Percentiles rank a stretch among this genome's conserved stretches.
phyloP scores from a whole-genome alignment of 2,329 filamentous ascomycete species.

The Fusarium sp. region DNA sequence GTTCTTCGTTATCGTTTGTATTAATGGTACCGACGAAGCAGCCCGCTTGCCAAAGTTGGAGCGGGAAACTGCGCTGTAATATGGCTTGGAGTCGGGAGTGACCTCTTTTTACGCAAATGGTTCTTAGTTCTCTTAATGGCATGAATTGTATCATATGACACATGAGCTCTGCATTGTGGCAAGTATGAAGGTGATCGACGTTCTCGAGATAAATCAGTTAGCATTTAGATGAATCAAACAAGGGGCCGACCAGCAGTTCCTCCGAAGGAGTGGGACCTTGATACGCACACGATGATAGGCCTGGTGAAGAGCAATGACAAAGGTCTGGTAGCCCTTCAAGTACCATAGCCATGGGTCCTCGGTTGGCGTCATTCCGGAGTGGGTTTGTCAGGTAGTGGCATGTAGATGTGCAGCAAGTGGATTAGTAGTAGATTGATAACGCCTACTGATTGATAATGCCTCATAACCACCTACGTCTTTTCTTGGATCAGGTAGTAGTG shows the following conservation, averaged over 20 bases:
- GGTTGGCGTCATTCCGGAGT: slow-evolving; percentile 35
- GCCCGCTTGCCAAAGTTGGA: not conserved
- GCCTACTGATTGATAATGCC: slow-evolving; percentile 47
- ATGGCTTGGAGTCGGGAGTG: not conserved
- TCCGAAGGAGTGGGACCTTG: slow-evolving; percentile 22
- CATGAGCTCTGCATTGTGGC: not conserved
- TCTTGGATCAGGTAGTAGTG: not conserved
- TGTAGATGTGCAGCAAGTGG: slow-evolving; percentile 5
- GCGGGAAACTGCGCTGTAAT: slow-evolving; percentile 1
- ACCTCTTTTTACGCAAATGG: slow-evolving; percentile 1
- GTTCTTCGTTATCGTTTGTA: slow-evolving; percentile 4
- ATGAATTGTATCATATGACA: slow-evolving; percentile 8
- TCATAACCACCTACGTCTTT: slow-evolving; percentile 33
- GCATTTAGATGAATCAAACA: slow-evolving; percentile 12
- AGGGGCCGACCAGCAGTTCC: slow-evolving; percentile 11
- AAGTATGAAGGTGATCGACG: not conserved
- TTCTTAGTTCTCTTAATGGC: slow-evolving; percentile 1
- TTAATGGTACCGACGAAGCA: not conserved
- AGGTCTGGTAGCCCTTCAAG: slow-evolving; percentile 8
- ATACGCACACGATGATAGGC: slow-evolving; percentile 8
- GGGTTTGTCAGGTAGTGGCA: slow-evolving; percentile 29
- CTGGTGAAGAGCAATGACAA: slow-evolving; percentile 11
- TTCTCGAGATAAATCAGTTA: not conserved
- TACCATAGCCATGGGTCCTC: slow-evolving; percentile 27
- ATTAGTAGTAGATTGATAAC: slow-evolving; percentile 49